A percentile compares a stretch with the other conserved stretches of the same genome.
These are phyloP conservation scores for Kockiozyma suomiensis DNA, from an alignment of 805 yeast genomes.

Conservation along the genomic window DNA sequence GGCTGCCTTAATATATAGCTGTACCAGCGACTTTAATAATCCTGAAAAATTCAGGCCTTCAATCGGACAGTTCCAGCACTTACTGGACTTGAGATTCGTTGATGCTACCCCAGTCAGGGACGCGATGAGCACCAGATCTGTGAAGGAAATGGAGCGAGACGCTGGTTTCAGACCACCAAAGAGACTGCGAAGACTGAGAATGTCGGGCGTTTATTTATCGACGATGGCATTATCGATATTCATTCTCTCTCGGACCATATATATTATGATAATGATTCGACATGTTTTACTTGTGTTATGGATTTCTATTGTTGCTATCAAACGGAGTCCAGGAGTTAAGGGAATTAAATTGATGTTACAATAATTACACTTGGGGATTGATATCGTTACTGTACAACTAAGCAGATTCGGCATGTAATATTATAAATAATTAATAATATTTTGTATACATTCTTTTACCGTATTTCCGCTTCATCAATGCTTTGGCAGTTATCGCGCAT, in stretches of 20 bases:
- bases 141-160: not conserved
- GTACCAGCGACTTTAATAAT: not conserved
- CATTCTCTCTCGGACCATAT: not conserved
- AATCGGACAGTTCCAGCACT: not conserved
- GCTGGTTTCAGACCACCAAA: not conserved
- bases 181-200: not conserved
- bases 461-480: not conserved
- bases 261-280: constrained; percentile 3
- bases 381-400: no score
- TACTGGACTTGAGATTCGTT: not conserved
- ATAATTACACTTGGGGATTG: not conserved
- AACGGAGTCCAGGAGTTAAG: constrained; percentile 3
- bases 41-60: not conserved
- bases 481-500: constrained; percentile 10
- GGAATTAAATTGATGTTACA: constrained; percentile 1
- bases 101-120: not conserved
- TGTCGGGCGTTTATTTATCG: not conserved
- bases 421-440: not conserved
- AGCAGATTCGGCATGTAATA: not conserved
- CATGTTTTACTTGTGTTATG: constrained; percentile 8
- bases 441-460: not conserved
- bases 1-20: constrained; percentile 6
- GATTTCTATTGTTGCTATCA: constrained; percentile 3
- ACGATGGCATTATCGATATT: not conserved
- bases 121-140: not conserved